phyloP scores from a whole-genome alignment of 768 basidiomycete species.

The Clitopilus hobsonii region DNA sequence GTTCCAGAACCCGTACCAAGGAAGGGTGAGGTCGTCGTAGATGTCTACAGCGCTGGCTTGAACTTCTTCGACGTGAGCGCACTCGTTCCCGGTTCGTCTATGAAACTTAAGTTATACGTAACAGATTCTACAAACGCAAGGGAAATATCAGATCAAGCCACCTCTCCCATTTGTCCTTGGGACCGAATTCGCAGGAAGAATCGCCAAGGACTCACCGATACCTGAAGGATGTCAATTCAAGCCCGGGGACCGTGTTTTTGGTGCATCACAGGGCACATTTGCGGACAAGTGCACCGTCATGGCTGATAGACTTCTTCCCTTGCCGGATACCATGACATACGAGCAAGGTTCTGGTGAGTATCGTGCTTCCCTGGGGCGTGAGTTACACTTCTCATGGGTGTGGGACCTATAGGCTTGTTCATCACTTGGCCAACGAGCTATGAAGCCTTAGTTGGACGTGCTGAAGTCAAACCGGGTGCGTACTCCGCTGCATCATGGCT shows the following conservation, averaged over 20 bases:
- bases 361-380: background rate
- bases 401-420: constrained; percentile 54
- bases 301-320: constrained; percentile 46
- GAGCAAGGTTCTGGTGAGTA: constrained; percentile 78
- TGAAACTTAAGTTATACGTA: too few relatives aligned
- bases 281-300: constrained; percentile 69
- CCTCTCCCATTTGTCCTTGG: constrained; percentile 84
- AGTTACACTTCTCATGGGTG: background rate
- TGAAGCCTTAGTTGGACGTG: constrained; percentile 84
- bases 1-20: constrained; percentile 53
- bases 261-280: constrained; percentile 72
- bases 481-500: background rate
- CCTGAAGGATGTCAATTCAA: constrained; percentile 76
- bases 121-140: constrained; percentile 84
- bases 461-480: constrained; percentile 70
- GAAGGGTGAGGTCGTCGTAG: constrained; percentile 60
- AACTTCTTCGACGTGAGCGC: constrained; percentile 77
- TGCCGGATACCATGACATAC: constrained; percentile 74
- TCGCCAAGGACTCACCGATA: constrained; percentile 66
- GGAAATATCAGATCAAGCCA: constrained; percentile 84
- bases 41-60: constrained; percentile 69
- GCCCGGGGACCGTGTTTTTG: constrained; percentile 86
- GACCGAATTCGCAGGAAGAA: constrained; percentile 78
- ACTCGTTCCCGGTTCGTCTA: too few relatives aligned
- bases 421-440: constrained; percentile 95